Evolutionary conservation across 2,329 filamentous ascomycete genomes (phyloP).

Genomic region (Pyrenophora tritici-repentis): DNA sequence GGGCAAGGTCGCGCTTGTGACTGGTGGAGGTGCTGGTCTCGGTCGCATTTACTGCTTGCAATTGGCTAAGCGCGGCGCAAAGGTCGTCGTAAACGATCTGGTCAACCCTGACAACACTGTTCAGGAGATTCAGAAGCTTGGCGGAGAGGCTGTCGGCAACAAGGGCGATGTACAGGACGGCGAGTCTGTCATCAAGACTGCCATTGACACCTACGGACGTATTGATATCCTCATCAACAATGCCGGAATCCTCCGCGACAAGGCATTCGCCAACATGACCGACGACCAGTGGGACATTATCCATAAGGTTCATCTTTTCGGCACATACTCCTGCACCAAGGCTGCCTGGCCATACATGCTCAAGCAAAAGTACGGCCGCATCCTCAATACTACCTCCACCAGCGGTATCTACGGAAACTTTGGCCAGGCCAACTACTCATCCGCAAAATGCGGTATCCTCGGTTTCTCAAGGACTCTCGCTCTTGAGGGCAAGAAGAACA

Average conservation of each 20-base stretch:
- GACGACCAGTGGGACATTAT: slow-evolving; percentile 92
- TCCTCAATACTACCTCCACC: slow-evolving; percentile 96
- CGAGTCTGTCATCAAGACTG: slow-evolving; percentile 85
- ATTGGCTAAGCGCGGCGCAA: slow-evolving; percentile 81
- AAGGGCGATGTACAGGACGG: slow-evolving; percentile 95
- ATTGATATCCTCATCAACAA: slow-evolving; percentile 98
- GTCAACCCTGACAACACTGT: slow-evolving; percentile 89
- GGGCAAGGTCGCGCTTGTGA: slow-evolving; percentile 46
- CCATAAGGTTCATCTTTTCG: slow-evolving; percentile 87
- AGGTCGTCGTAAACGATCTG: slow-evolving; percentile 95
- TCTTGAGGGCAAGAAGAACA: slow-evolving; percentile 92
- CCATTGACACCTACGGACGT: slow-evolving; percentile 90
- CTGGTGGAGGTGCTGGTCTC: slow-evolving; percentile 60
- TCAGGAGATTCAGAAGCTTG: slow-evolving; percentile 85
- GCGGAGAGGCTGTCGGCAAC: slow-evolving; percentile 88
- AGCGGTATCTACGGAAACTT: slow-evolving; percentile 99
- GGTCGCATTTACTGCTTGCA: slow-evolving; percentile 88
- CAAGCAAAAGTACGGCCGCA: slow-evolving; percentile 97
- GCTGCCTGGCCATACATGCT: slow-evolving; percentile 97
- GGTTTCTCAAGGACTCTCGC: slow-evolving; percentile 93
- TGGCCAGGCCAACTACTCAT: slow-evolving; percentile 96
- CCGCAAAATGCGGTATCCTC: slow-evolving; percentile 74
- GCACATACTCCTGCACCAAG: slow-evolving; percentile 96
- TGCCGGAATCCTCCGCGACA: slow-evolving; percentile 95
- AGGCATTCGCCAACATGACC: slow-evolving; percentile 97